Evolutionary conservation across 1,284 basidiomycete genomes (phyloP), one percentile per base, ranked within the genome.

Genomic region (Ceratobasidium sp.): DNA sequence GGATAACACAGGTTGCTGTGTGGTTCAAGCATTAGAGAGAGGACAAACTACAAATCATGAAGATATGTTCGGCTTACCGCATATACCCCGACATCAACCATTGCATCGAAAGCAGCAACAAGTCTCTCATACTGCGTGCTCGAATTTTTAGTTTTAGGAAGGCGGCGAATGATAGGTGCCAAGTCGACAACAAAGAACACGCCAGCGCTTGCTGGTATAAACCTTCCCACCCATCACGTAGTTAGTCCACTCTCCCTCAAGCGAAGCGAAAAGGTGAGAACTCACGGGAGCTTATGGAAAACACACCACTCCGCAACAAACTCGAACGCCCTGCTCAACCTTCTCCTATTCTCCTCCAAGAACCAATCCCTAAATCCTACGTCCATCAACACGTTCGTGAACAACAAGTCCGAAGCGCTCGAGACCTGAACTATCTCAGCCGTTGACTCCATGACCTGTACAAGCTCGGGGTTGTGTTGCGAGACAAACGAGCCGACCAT

Each of bases 401-500:
- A 73, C n/a, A 73, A 33, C 33, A 33, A 22, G 51, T 73, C 69
- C 5, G 69, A 48, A 5, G 69, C 69, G 8, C 45, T 50, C 8
- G 45, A 51, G 47, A 73, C 62, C 9, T 44, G 69, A 5, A 73
- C 27, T 1, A 48, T 48, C 47, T 73, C 45, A 14, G 51, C 67
- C 5, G 75, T 59, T 19, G 50, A 51, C 53, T 63, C 63, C 14
- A 76, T 44, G 1, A 62, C 41, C 17, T 41, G 22, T 5, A 76
- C 31, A 4, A 76, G 67, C 19, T 74, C 64, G 1, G 63, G 56
- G 51, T 76, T 76, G 69, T 75, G 47, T 33, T 75, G 76, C 11
- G 76, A 76, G 11, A 76, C 75, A 17, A 76, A 50, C 1, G 66
- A 54, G n/a, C 73, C 76, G 29, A 74, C 62, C 48, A 62, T 60